Base-by-base conservation (phyloP, 2,329 filamentous ascomycete genomes). In the Apiospora koreana region DNA sequence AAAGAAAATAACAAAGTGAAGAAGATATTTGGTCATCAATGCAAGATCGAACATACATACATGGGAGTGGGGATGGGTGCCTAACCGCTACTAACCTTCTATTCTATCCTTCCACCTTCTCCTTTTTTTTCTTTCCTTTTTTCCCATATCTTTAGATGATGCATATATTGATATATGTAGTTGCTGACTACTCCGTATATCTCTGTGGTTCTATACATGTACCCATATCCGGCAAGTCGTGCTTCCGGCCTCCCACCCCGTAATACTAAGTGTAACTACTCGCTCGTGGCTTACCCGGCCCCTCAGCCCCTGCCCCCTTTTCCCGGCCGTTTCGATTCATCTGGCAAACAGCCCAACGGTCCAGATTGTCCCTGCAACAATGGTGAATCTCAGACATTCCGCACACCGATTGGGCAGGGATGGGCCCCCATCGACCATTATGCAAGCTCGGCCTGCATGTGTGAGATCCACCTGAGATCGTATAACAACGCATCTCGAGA, bases 281-380 rank as follows among this genome's bases (percentile, higher is more conserved):
- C 18, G 14, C 23, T 54, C n/a, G n/a, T 41, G 38, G 38, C 48
- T 21, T 1, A 16, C 23, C 48, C 25, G 23, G 18, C 45, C 48
- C 3, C 48, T 54, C 48, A 31, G 31, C 48, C 48, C 48, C 48
- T 54, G 48, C 50, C 50, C 31, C 54, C 54, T 14, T 62, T 62
- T 62, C 31, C 54, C 54, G 54, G 54, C 54, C 31, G 54, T 62
- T 62, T 62, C 31, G 54, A 62, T 62, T 12, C 54, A 62, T 62
- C 54, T 38, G 54, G 54, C 18, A 62, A 62, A 28, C 54, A 62
- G 54, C 54, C 50, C 54, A 62, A 62, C 54, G 54, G 54, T 38
- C 54, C 54, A 62, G 54, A 62, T 62, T 38, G 28, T 38, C 50
- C 50, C 50, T 54, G 25, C 50, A 31, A 54, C 50, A 54, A 35